phyloP scores from a whole-genome alignment of 2,329 filamentous ascomycete genomes.

The Colletotrichum musicola region DNA sequence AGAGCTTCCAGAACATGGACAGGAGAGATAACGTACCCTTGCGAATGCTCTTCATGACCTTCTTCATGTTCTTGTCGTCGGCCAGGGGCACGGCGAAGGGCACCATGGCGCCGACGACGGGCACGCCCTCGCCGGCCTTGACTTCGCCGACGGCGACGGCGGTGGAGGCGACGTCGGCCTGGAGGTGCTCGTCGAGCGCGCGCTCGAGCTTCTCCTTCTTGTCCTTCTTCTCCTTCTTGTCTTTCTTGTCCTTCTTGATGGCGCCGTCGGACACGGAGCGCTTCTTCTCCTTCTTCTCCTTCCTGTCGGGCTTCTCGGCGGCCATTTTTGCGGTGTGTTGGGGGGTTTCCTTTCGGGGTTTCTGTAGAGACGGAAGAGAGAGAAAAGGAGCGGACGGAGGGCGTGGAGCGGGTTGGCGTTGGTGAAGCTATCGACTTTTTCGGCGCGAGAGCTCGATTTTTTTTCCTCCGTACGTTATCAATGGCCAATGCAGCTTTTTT shows the following conservation, averaged over 20 bases:
- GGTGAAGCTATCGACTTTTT: slow-evolving; percentile 20
- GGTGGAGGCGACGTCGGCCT: slow-evolving; percentile 64
- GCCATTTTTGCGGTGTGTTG: slow-evolving; percentile 55
- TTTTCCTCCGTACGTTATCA: not conserved
- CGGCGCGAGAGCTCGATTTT: slow-evolving; percentile 17
- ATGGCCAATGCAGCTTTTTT: slow-evolving; percentile 25
- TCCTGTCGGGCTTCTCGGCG: slow-evolving; percentile 62
- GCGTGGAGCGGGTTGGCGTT: not conserved
- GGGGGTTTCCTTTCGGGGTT: not conserved
- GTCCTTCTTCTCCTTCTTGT: slow-evolving; percentile 71
- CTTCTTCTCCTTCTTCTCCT: slow-evolving; percentile 54
- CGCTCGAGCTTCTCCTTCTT: slow-evolving; percentile 75
- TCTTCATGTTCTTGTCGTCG: slow-evolving; percentile 80
- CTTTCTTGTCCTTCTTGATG: slow-evolving; percentile 61
- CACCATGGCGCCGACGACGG: slow-evolving; percentile 73
- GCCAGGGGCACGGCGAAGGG: slow-evolving; percentile 87
- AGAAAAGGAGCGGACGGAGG: not conserved
- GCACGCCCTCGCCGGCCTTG: slow-evolving; percentile 46
- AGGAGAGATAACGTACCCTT: slow-evolving; percentile 61
- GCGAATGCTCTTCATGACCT: slow-evolving; percentile 68
- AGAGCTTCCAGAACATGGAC: no score
- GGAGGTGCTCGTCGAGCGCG: slow-evolving; percentile 74
- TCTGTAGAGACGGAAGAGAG: not conserved
- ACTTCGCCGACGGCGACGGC: slow-evolving; percentile 55
- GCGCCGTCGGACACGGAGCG: slow-evolving; percentile 44